These are phyloP conservation scores for Aspergillus indologenus DNA, from an alignment of 495 filamentous ascomycete species.

Conservation along the genomic window DNA sequence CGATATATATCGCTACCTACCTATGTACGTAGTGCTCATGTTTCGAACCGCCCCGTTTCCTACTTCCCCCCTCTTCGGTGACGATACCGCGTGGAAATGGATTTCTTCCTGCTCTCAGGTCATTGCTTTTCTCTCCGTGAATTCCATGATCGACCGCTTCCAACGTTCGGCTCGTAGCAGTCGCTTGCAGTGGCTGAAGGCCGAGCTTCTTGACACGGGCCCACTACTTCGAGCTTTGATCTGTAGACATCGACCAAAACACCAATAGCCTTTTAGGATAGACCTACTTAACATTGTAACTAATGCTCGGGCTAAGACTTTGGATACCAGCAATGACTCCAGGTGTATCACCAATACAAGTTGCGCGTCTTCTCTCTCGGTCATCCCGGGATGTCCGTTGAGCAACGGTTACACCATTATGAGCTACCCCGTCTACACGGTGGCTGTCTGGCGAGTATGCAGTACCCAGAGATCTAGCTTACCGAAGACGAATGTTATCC, in stretches of 20 bases:
- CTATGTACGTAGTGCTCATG: background rate
- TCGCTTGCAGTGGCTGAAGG: constrained; percentile 7
- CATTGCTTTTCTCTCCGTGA: constrained; percentile 1
- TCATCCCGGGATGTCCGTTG: background rate
- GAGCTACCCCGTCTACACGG: background rate
- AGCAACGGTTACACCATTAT: background rate
- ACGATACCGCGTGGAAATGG: background rate
- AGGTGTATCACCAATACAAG: background rate
- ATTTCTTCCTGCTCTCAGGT: background rate
- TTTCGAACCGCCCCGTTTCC: background rate
- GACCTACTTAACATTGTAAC: background rate
- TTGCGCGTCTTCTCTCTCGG: background rate
- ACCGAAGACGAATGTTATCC: background rate
- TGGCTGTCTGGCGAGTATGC: background rate
- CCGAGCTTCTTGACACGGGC: constrained; percentile 4
- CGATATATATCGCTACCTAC: background rate
- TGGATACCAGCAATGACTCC: background rate
- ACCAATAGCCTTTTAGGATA: background rate
- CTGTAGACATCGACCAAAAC: background rate
- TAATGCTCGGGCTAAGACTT: background rate
- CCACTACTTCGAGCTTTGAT: background rate
- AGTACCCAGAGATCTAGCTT: background rate
- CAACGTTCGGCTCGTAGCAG: constrained; percentile 7
- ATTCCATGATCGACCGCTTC: background rate
- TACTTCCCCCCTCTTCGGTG: background rate